Evolutionary conservation across 768 basidiomycete genomes (phyloP).

Genomic region (Lentinula sp.): DNA sequence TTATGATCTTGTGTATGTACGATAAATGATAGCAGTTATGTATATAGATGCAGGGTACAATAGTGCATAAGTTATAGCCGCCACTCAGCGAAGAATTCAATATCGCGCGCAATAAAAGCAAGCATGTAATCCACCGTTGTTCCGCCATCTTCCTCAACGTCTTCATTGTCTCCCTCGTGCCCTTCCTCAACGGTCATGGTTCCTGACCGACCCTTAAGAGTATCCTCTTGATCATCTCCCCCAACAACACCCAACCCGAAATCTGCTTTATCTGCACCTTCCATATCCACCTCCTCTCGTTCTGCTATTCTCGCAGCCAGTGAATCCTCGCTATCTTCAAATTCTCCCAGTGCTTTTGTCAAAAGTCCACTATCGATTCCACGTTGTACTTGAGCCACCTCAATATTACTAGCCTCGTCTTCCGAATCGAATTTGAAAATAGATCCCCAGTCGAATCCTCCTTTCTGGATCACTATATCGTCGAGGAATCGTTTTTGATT

Average conservation of each 20-base stretch:
- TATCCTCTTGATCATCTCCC: not conserved
- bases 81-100: conserved; percentile 72
- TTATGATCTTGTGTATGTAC: no score
- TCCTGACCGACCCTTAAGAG: not conserved
- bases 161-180: conserved; percentile 31
- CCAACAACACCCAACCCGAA: conserved; percentile 34
- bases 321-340: conserved; percentile 86
- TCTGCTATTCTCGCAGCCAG: conserved; percentile 76
- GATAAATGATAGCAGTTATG: not conserved
- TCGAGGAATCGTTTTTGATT: conserved; percentile 94
- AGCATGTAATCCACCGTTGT: conserved; percentile 86
- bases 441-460: conserved; percentile 92
- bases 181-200: not conserved
- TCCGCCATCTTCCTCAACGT: conserved; percentile 58
- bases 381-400: not conserved
- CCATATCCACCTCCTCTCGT: conserved; percentile 62
- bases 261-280: conserved; percentile 77
- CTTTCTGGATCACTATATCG: conserved; percentile 86
- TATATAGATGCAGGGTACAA: no score
- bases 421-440: conserved; percentile 60
- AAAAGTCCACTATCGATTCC: conserved; percentile 19
- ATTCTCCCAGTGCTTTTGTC: conserved; percentile 73
- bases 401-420: conserved; percentile 23
- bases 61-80: conserved; percentile 23
- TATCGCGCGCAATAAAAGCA: conserved; percentile 50